Conservation (phyloP, 768 basidiomycete species). For the Stropharia rugosoannulata region DNA sequence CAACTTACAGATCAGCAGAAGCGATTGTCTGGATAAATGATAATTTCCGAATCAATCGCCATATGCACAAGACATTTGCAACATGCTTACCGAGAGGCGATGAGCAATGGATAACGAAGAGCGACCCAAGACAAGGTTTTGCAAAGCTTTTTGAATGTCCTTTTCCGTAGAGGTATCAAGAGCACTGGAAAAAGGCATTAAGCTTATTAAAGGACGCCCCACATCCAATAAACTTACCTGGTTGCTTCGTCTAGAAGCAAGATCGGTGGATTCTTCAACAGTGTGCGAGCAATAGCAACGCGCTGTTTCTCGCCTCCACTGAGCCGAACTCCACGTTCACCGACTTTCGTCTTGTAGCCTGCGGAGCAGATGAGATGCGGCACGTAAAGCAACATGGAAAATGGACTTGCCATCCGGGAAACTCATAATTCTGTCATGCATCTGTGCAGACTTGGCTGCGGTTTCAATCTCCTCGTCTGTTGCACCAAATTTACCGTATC, state of each 20-base stretch:
- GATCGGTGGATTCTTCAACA: constrained; percentile 84
- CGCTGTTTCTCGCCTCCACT: constrained; percentile 91
- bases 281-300: constrained; percentile 83
- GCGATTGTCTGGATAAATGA: constrained; percentile 44
- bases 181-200: constrained; percentile 43
- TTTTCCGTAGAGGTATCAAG: constrained; percentile 90
- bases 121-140: constrained; percentile 71
- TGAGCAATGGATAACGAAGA: constrained; percentile 81
- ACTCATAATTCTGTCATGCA: constrained; percentile 81
- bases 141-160: constrained; percentile 86
- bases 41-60: constrained; percentile 16
- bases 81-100: constrained; percentile 63
- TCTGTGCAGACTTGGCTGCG: constrained; percentile 80
- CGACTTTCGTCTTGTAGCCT: constrained; percentile 83
- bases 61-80: constrained; percentile 2
- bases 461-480: constrained; percentile 72
- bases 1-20: constrained; percentile 57
- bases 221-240: constrained; percentile 36
- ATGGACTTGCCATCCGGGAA: constrained; percentile 69
- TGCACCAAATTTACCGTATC: constrained; percentile 75
- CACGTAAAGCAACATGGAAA: neutral
- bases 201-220: neutral
- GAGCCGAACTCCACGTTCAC: constrained; percentile 84
- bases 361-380: neutral
- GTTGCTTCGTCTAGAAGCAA: constrained; percentile 79